Percentiles rank a stretch among this genome's conserved stretches.
Evolutionary conservation across 1,139 yeast species (phyloP).

Genomic region (Pichiaceae sp.): DNA sequence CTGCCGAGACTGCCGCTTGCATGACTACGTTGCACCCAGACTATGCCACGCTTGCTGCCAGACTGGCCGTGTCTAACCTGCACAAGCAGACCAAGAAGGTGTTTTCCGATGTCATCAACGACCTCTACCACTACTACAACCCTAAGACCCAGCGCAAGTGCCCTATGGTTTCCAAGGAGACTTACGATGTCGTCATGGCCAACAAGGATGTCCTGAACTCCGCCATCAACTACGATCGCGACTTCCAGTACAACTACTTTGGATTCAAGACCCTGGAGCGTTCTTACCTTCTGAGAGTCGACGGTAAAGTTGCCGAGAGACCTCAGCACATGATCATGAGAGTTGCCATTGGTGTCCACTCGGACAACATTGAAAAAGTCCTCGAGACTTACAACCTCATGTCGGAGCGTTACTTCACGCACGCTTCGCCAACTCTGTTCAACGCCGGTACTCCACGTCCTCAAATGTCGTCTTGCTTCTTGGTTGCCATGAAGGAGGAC

Average conservation of each 20-base stretch:
- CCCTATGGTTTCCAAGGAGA: conserved; percentile 49
- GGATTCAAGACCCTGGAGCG: conserved; percentile 53
- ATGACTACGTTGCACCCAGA: conserved; percentile 97
- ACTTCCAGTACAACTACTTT: conserved; percentile 46
- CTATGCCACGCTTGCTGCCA: conserved; percentile 89
- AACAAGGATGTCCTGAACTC: conserved; percentile 43
- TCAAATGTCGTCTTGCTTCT: conserved; percentile 52
- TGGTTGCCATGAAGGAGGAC: conserved; percentile 53
- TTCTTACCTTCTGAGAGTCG: conserved; percentile 43
- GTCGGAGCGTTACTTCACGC: conserved; percentile 50
- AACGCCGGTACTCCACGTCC: conserved; percentile 53
- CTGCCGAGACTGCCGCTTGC: conserved; percentile 95
- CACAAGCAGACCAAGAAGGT: conserved; percentile 91
- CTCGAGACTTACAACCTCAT: conserved; percentile 48
- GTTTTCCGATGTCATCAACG: conserved; percentile 69
- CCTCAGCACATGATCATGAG: conserved; percentile 55
- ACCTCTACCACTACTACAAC: conserved; percentile 60
- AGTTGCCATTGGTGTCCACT: conserved; percentile 54
- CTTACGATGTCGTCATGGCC: conserved; percentile 35
- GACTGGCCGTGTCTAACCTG: conserved; percentile 85
- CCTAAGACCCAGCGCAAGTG: conserved; percentile 64
- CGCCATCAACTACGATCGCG: conserved; percentile 49
- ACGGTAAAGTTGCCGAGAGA: conserved; percentile 50
- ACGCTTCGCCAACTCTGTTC: conserved; percentile 54
- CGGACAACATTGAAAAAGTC: conserved; percentile 40